A percentile compares a stretch with the other conserved stretches of the same genome.
These are phyloP conservation scores for Hyphodiscus sp. DNA, from an alignment of 2,329 filamentous ascomycete species.

Conservation along the genomic window DNA sequence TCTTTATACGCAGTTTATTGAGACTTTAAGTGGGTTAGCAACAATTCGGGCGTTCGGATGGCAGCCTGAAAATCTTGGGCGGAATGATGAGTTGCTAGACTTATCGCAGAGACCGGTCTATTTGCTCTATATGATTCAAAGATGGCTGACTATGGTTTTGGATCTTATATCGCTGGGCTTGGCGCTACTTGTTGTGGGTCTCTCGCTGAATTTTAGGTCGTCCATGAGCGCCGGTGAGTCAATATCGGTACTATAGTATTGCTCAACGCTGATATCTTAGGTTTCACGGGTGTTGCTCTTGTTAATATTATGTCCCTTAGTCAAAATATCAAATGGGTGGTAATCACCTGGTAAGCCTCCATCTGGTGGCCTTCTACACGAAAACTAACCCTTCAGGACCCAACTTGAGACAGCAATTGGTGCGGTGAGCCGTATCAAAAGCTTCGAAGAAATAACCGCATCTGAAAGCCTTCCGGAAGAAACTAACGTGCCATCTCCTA, in stretches of 20 bases:
- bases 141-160: conserved; percentile 44
- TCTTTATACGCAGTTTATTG: conserved; percentile 50
- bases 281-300: conserved; percentile 21
- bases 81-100: conserved; percentile 40
- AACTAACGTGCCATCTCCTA: neutral
- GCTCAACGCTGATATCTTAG: conserved; percentile 12
- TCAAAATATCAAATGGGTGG: conserved; percentile 8
- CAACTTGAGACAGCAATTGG: conserved; percentile 17
- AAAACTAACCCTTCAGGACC: neutral
- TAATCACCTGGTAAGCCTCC: conserved; percentile 5
- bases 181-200: neutral
- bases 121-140: conserved; percentile 47
- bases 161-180: conserved; percentile 10
- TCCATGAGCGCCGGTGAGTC: conserved; percentile 8
- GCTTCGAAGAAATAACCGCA: neutral
- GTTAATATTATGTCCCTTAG: conserved; percentile 20
- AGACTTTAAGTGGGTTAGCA: conserved; percentile 46
- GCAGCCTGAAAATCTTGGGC: conserved; percentile 16
- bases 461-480: conserved; percentile 4
- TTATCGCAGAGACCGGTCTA: conserved; percentile 50
- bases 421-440: conserved; percentile 9
- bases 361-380: too few species aligned
- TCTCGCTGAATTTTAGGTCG: neutral
- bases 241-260: too few species aligned
- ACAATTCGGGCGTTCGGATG: conserved; percentile 48